Conservation (phyloP, 2,329 filamentous ascomycete genomes). For the Pseudogymnoascus sp. region DNA sequence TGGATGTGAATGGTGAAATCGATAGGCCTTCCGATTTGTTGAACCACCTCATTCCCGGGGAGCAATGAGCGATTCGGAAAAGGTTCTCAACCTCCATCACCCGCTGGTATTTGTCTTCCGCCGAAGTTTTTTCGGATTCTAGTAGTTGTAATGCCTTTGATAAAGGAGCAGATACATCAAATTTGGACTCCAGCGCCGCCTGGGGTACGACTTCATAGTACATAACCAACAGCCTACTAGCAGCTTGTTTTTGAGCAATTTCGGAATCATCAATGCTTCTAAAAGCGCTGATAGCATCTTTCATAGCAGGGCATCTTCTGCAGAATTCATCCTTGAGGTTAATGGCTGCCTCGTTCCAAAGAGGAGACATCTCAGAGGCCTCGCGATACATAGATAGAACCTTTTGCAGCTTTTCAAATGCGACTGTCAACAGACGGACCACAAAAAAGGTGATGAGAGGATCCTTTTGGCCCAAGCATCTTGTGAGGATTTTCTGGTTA, state of each 20-base stretch:
- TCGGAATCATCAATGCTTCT: slow-evolving; percentile 61
- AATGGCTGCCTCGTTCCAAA: slow-evolving; percentile 64
- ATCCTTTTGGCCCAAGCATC: slow-evolving; percentile 70
- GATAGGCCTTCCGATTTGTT: slow-evolving; percentile 58
- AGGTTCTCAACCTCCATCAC: slow-evolving; percentile 74
- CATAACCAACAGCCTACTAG: slow-evolving; percentile 69
- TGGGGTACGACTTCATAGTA: slow-evolving; percentile 81
- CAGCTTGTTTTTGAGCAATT: slow-evolving; percentile 66
- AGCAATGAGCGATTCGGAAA: slow-evolving; percentile 70
- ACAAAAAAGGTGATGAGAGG: slow-evolving; percentile 79
- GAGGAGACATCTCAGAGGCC: slow-evolving; percentile 31
- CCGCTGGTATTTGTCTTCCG: slow-evolving; percentile 47
- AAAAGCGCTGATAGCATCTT: slow-evolving; percentile 69
- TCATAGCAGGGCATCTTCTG: slow-evolving; percentile 70
- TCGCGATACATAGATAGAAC: slow-evolving; percentile 35
- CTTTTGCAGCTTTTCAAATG: slow-evolving; percentile 67
- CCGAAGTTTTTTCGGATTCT: slow-evolving; percentile 37
- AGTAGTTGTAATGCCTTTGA: slow-evolving; percentile 58
- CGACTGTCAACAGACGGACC: slow-evolving; percentile 67
- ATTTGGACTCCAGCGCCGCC: slow-evolving; percentile 71
- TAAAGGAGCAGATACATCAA: slow-evolving; percentile 76
- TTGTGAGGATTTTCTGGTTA: slow-evolving; percentile 68
- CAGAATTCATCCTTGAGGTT: slow-evolving; percentile 68
- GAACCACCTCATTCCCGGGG: slow-evolving; percentile 86
- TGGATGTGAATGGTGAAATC: slow-evolving; percentile 63